Evolutionary conservation across 108 stramenopile species (phyloP).

Genomic region (Skeletonema tropicum): DNA sequence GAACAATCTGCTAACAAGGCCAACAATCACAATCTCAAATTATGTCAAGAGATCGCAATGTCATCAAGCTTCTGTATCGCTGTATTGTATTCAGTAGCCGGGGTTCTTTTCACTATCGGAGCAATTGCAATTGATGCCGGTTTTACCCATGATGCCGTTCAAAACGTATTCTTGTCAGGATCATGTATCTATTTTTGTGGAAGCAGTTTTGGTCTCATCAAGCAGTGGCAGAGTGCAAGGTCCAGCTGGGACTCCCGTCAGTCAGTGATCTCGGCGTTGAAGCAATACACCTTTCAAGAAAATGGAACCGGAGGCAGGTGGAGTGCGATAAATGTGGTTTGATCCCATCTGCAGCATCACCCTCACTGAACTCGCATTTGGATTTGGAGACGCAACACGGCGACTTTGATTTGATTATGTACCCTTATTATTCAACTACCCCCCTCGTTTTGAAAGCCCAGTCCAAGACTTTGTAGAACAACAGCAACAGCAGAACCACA

Average conservation of each 20-base stretch:
- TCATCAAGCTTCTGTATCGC: background rate
- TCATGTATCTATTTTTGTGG: background rate
- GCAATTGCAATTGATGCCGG: background rate
- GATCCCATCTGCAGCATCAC: no score
- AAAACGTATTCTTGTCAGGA: background rate
- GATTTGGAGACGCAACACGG: no score
- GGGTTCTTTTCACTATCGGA: background rate
- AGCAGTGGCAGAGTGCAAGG: background rate
- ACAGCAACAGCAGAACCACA: no score
- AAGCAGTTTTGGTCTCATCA: background rate
- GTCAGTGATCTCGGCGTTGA: background rate
- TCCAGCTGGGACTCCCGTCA: background rate
- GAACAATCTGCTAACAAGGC: background rate
- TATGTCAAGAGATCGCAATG: background rate
- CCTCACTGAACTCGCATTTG: no score
- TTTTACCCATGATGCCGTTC: background rate
- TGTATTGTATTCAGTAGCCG: background rate
- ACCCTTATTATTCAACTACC: no score
- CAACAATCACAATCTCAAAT: background rate
- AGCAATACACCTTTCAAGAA: background rate
- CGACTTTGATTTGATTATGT: no score
- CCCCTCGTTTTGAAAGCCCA: no score
- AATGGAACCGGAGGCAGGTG: no score
- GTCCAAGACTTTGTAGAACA: no score
- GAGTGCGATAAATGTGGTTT: no score